Evolutionary conservation across 768 basidiomycete genomes (phyloP).

Genomic region (Tulasnella sp.): DNA sequence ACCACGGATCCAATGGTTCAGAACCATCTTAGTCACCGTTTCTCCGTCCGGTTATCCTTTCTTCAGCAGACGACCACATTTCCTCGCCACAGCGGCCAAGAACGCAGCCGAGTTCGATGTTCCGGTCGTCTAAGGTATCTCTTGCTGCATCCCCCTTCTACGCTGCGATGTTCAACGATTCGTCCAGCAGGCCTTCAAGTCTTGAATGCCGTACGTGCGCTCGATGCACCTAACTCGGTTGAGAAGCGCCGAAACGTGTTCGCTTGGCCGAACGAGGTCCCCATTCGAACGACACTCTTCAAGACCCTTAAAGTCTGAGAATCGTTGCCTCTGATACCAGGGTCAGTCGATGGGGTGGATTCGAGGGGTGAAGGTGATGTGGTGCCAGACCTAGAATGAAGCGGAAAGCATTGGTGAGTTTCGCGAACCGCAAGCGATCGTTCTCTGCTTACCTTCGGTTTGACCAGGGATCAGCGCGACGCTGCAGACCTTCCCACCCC

Average conservation of each 20-base stretch:
- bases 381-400: conserved; percentile 82
- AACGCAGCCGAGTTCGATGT: conserved; percentile 77
- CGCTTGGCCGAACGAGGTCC: conserved; percentile 88
- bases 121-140: neutral
- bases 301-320: conserved; percentile 88
- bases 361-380: conserved; percentile 92
- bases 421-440: neutral
- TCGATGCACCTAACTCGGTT: conserved; percentile 76
- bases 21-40: conserved; percentile 88
- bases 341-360: conserved; percentile 99
- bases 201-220: conserved; percentile 35
- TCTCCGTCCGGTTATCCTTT: conserved; percentile 94
- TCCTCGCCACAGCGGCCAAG: conserved; percentile 80
- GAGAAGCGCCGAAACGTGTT: conserved; percentile 88
- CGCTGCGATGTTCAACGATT: conserved; percentile 5
- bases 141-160: conserved; percentile 14
- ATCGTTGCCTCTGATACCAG: conserved; percentile 97
- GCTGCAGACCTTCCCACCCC: conserved; percentile 93
- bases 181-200: conserved; percentile 12
- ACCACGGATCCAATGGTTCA: conserved; percentile 97
- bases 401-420: neutral
- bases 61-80: conserved; percentile 89
- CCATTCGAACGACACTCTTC: conserved; percentile 96
- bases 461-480: conserved; percentile 98
- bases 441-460: conserved; percentile 67